Base-by-base conservation (phyloP, 495 filamentous ascomycete genomes). In the Daldinia bambusicola region DNA sequence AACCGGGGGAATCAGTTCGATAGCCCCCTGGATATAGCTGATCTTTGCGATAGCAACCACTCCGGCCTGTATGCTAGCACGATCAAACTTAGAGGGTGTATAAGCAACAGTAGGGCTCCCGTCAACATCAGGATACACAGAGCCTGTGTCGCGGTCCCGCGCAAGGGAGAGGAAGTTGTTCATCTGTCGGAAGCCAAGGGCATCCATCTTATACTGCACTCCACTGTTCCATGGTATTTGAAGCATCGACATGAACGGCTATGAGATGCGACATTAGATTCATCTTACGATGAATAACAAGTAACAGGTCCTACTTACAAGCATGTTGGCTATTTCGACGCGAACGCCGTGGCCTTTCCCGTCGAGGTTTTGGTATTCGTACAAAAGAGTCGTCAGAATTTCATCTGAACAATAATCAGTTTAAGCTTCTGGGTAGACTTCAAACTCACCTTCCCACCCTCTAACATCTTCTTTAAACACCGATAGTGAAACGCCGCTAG, bases 321-420 rank as follows among this genome's bases (percentile, higher is more conserved):
- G 34, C 89, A 91, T 91, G 5, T 81, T 78, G 1, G 81, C 77
- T 20, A 83, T 77, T 77, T 92, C 89, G 30, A 94, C 77, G 76
- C 92, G 92, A 55, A 80, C 80, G 8, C 92, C 92, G 67, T 95
- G 90, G 26, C 90, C 89, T 5, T 88, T 75, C n/a, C 84, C 84
- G 74, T 93, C 91, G 0, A 91, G 82, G 63, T 93, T 86, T 66
- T 92, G 89, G 66, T 91, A 90, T 48, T 91, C 85, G 36, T 83
- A 86, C 58, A 89, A 85, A 3, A 92, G 83, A 2, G 84, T 82
- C 0, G 92, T 93, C 40, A 95, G 77, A 26, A 90, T 88, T 3
- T 82, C 76, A 40, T 85, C 60, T 68, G 2, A 1, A 3, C 5
- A 13, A 13, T 32, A 18, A 18, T 56, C 57, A 69, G 9, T 38